Conservation (phyloP, 1,139 yeast genomes). For the Candida glucosophila region DNA sequence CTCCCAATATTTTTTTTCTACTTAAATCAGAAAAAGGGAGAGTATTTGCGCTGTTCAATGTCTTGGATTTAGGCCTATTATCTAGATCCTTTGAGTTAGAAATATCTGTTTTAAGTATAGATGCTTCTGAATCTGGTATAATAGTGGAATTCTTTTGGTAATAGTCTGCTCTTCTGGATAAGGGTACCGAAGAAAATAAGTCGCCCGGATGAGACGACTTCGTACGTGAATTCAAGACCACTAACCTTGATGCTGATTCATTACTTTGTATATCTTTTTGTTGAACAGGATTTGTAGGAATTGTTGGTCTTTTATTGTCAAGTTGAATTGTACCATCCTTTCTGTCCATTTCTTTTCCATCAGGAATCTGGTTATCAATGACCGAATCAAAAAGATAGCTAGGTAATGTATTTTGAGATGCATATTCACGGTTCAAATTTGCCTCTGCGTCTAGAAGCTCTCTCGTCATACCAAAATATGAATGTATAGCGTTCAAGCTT, state of each 20-base stretch:
- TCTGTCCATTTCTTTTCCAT: not conserved
- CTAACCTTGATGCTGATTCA: constrained; percentile 46
- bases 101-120: too few species aligned
- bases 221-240: constrained; percentile 50
- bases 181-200: constrained; percentile 71
- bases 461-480: constrained; percentile 74
- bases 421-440: constrained; percentile 44
- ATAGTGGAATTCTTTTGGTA: constrained; percentile 9
- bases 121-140: constrained; percentile 3
- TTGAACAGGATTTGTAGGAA: constrained; percentile 1
- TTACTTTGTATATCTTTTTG: constrained; percentile 1
- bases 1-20: constrained; percentile 48
- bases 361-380: constrained; percentile 22
- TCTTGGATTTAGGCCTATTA: constrained; percentile 1
- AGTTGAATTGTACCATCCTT: not conserved
- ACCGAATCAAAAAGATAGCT: constrained; percentile 53
- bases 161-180: constrained; percentile 43
- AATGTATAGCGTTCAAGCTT: constrained; percentile 83
- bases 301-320: constrained; percentile 2
- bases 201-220: constrained; percentile 74
- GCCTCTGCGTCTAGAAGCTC: constrained; percentile 77
- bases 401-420: constrained; percentile 35
- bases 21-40: too few species aligned
- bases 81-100: not conserved
- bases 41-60: too few species aligned